These are phyloP conservation scores for Pogostemon cablin DNA, from an alignment of 257 asterid species.

Conservation along the genomic window DNA sequence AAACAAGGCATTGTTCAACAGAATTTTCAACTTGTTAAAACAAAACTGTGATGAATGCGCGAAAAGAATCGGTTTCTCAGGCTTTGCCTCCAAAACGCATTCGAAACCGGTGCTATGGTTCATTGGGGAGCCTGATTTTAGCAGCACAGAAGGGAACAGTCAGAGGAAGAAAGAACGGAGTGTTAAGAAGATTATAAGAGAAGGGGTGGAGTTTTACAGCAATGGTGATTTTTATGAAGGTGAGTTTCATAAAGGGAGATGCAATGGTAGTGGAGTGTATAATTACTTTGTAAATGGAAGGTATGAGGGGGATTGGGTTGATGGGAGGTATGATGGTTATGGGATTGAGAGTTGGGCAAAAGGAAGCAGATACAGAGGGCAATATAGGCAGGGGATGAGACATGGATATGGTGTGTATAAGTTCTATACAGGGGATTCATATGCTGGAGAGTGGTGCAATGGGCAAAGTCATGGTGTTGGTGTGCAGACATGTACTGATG, in stretches of 20 bases:
- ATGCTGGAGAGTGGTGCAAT: conserved; percentile 85
- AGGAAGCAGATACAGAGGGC: conserved; percentile 86
- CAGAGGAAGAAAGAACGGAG: conserved; percentile 25
- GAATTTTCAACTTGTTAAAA: conserved; percentile 40
- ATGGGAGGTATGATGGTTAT: conserved; percentile 84
- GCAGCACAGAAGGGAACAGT: conserved; percentile 14
- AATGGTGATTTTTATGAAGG: conserved; percentile 93
- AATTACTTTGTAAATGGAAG: conserved; percentile 72
- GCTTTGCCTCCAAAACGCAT: conserved; percentile 40
- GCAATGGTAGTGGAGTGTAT: conserved; percentile 92
- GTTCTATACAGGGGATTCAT: conserved; percentile 80
- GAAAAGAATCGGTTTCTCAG: conserved; percentile 40
- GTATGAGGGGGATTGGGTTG: conserved; percentile 95
- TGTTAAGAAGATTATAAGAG: conserved; percentile 43
- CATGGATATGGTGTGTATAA: conserved; percentile 83
- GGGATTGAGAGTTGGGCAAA: conserved; percentile 92
- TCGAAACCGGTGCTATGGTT: conserved; percentile 79
- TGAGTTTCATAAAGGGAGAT: conserved; percentile 81
- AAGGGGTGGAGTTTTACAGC: conserved; percentile 84
- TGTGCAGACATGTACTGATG: conserved; percentile 85
- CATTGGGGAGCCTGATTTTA: conserved; percentile 60
- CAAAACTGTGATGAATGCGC: conserved; percentile 44
- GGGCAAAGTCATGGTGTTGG: conserved; percentile 94
- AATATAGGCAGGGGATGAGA: conserved; percentile 76
- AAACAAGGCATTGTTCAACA: conserved; percentile 49